Conservation (phyloP, 164 flowering plant species). For the Nymphaea thermarum region DNA sequence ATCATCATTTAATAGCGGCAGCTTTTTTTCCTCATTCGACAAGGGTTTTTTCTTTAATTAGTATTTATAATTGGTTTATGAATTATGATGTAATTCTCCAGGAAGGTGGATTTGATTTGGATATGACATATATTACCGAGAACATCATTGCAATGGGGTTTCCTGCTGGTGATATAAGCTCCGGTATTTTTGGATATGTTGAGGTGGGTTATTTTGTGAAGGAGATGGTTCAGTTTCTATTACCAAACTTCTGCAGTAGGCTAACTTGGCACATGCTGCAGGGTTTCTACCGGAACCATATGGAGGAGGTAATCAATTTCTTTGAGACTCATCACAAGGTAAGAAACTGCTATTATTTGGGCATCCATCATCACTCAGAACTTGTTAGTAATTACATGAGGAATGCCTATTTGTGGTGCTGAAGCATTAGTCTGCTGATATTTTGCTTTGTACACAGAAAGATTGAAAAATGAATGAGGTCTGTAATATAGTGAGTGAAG, state of each 20-base stretch:
- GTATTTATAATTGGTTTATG: not conserved
- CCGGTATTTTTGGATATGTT: constrained; percentile 94
- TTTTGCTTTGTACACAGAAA: no score
- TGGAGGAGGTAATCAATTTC: constrained; percentile 98
- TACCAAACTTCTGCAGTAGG: no score
- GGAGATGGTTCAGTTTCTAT: no score
- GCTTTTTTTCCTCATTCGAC: no score
- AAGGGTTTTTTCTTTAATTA: no score
- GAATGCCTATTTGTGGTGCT: no score
- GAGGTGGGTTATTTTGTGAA: constrained; percentile 35
- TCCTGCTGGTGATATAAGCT: constrained; percentile 99
- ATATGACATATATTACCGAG: constrained; percentile 97
- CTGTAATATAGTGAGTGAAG: no score
- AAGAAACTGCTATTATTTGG: constrained; percentile 2
- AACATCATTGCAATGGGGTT: constrained; percentile 99
- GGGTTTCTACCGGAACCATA: constrained; percentile 96
- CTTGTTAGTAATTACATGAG: no score
- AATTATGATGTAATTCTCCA: constrained; percentile 12
- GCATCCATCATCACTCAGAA: not conserved
- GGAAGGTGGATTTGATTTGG: constrained; percentile 99
- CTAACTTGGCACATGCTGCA: constrained; percentile 17
- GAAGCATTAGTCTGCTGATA: no score
- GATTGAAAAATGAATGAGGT: no score
- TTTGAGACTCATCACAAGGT: constrained; percentile 98
- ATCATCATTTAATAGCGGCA: no score